Conservation (phyloP, 208 protist species). For the Crithidia brevicula region DNA sequence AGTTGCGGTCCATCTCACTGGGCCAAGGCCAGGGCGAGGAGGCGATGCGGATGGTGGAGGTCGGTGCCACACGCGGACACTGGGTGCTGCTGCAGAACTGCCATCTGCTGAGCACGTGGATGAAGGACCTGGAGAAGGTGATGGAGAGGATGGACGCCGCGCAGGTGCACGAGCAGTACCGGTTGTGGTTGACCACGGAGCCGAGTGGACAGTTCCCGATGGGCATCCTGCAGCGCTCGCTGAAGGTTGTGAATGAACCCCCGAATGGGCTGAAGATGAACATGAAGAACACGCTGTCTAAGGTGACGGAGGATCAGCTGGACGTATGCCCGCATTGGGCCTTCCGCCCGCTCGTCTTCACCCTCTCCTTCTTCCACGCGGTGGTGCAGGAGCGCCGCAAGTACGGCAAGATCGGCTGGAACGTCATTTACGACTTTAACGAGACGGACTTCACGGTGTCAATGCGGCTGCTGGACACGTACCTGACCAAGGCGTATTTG, state of each 20-base stretch:
- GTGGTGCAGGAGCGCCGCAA: conserved; percentile 98
- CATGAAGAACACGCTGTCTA: conserved; percentile 97
- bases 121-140: conserved; percentile 98
- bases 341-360: conserved; percentile 98
- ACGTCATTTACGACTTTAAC: conserved; percentile 99
- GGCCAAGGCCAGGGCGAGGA: conserved; percentile 98
- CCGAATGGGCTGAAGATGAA: conserved; percentile 99
- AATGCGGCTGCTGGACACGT: conserved; percentile 96
- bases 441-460: conserved; percentile 99
- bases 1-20: conserved; percentile 96
- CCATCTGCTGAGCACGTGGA: conserved; percentile 98
- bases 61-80: conserved; percentile 94
- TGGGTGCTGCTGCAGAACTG: conserved; percentile 99
- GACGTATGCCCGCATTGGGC: conserved; percentile 94
- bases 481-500: conserved; percentile 96
- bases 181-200: conserved; percentile 99
- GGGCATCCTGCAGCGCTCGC: conserved; percentile 97
- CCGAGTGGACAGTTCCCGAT: conserved; percentile 98
- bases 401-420: conserved; percentile 99
- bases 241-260: conserved; percentile 99
- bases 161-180: conserved; percentile 97
- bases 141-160: conserved; percentile 96
- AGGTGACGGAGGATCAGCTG: conserved; percentile 96
- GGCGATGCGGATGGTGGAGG: conserved; percentile 96
- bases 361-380: conserved; percentile 98